Conservation (phyloP, 208 protist genomes). For the Tritrichomonas musculus region DNA sequence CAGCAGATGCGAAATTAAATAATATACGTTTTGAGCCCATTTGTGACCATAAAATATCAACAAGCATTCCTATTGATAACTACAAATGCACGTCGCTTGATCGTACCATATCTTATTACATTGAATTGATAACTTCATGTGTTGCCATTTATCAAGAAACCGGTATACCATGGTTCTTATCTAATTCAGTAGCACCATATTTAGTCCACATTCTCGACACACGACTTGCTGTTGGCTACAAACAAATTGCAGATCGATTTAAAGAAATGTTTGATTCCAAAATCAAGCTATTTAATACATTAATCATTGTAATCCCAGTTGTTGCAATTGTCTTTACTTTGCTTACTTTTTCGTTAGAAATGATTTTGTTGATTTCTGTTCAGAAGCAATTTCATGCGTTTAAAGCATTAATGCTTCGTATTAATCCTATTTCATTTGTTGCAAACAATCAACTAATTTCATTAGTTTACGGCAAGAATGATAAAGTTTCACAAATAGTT, state of each 20-base stretch:
- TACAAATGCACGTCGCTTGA: neutral
- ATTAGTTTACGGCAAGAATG: neutral
- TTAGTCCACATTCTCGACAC: neutral
- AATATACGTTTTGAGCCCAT: neutral
- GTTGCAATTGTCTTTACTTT: neutral
- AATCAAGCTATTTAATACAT: neutral
- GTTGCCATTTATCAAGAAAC: no score
- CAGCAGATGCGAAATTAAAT: neutral
- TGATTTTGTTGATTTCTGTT: neutral
- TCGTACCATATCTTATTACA: neutral
- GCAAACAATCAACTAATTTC: neutral
- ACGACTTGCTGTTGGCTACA: no score
- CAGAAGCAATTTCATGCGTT: neutral
- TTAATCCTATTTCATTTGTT: constrained; percentile 9
- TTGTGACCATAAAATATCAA: neutral
- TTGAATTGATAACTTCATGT: neutral
- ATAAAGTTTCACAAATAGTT: neutral
- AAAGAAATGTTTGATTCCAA: neutral
- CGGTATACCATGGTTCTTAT: no score
- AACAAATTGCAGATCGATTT: neutral
- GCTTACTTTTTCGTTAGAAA: neutral
- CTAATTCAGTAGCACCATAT: neutral
- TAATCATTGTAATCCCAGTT: neutral
- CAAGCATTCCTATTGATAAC: neutral
- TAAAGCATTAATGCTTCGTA: neutral